Evolutionary conservation across 768 basidiomycete species (phyloP).

Genomic region (Pisolithus microcarpus): DNA sequence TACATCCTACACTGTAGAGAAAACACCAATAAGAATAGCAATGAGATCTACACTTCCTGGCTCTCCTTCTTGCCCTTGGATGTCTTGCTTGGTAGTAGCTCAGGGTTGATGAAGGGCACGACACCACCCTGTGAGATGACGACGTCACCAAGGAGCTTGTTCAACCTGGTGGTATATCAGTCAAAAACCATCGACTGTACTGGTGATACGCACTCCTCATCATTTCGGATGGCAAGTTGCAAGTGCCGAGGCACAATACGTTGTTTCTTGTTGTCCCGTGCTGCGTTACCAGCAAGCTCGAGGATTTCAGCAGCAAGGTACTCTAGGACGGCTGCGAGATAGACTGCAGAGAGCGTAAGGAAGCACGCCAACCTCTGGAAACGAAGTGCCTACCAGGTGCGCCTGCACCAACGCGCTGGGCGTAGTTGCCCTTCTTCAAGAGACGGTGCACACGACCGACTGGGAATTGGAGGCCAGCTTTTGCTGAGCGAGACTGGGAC

Average conservation of each 20-base stretch:
- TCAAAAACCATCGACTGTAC: not conserved
- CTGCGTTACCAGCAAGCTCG: slow-evolving; percentile 52
- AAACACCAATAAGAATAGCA: slow-evolving; percentile 11
- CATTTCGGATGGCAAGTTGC: slow-evolving; percentile 59
- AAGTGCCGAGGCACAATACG: slow-evolving; percentile 62
- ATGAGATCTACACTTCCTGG: slow-evolving; percentile 34
- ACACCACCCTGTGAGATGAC: slow-evolving; percentile 62
- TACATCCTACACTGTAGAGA: slow-evolving; percentile 21
- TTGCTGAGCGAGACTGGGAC: slow-evolving; percentile 33
- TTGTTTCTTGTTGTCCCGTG: slow-evolving; percentile 50
- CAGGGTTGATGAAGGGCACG: slow-evolving; percentile 44
- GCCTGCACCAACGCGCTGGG: slow-evolving; percentile 49
- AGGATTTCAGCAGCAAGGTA: slow-evolving; percentile 59
- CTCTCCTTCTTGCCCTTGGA: slow-evolving; percentile 47
- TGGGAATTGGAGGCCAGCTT: slow-evolving; percentile 40
- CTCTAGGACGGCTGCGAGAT: slow-evolving; percentile 55
- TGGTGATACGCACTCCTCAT: slow-evolving; percentile 37
- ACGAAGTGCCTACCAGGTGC: slow-evolving; percentile 32
- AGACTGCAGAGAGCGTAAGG: slow-evolving; percentile 29
- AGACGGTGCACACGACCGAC: slow-evolving; percentile 59
- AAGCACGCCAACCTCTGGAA: not conserved
- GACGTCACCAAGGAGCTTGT: slow-evolving; percentile 38
- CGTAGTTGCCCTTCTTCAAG: slow-evolving; percentile 54
- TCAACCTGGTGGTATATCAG: slow-evolving; percentile 22
- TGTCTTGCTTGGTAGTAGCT: slow-evolving; percentile 47